phyloP scores from a whole-genome alignment of 768 basidiomycete genomes.

The Phaffia tasmanica region DNA sequence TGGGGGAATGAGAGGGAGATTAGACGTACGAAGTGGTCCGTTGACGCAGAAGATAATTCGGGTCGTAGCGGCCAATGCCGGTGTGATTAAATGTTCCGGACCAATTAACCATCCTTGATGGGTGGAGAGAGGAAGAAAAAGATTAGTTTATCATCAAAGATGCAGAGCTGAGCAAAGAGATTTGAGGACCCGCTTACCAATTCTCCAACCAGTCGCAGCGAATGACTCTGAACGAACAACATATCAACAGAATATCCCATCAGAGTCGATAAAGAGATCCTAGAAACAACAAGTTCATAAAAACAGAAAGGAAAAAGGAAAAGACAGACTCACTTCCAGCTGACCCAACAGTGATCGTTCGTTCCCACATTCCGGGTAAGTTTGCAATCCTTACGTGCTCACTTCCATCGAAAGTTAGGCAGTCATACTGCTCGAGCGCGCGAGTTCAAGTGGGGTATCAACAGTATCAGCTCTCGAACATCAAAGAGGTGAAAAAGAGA shows the following conservation, averaged over 20 bases:
- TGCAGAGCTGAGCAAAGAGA: not conserved
- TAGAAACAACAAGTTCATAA: not conserved
- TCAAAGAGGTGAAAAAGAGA: not conserved
- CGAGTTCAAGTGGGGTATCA: not conserved
- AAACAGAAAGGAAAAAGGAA: not conserved
- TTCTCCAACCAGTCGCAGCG: constrained; percentile 92
- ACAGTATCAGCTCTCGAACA: too few species aligned
- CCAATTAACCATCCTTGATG: constrained; percentile 83
- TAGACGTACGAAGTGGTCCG: constrained; percentile 51
- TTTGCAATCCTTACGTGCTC: constrained; percentile 86
- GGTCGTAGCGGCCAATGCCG: constrained; percentile 63
- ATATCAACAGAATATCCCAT: not conserved
- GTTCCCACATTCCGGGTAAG: constrained; percentile 97
- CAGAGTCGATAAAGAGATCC: not conserved
- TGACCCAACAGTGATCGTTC: constrained; percentile 91
- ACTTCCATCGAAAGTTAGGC: constrained; percentile 72
- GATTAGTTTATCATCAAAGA: constrained; percentile 72
- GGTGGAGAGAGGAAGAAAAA: not conserved
- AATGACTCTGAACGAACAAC: constrained; percentile 61
- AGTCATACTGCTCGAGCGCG: constrained; percentile 63
- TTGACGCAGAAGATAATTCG: constrained; percentile 93
- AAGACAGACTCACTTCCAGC: constrained; percentile 62
- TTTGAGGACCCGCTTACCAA: constrained; percentile 39
- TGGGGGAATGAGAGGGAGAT: not conserved
- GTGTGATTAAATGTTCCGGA: constrained; percentile 65